Percentiles rank a stretch among this genome's conserved stretches.
These are phyloP conservation scores for Metschnikowia henanensis DNA, from an alignment of 805 yeast genomes.

Conservation along the genomic window DNA sequence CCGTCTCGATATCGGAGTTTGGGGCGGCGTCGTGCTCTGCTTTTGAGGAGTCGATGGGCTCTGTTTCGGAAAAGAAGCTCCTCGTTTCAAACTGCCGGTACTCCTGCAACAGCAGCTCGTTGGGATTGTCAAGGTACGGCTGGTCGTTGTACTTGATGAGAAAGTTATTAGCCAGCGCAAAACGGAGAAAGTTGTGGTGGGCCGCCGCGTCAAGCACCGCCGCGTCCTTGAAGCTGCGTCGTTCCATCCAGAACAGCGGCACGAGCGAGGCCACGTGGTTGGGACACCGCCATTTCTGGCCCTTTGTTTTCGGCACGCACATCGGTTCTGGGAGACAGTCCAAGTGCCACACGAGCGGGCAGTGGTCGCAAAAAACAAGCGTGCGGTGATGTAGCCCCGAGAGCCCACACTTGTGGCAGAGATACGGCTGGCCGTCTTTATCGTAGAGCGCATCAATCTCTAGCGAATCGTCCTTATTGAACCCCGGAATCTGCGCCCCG, in stretches of 20 bases:
- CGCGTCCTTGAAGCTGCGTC: slow-evolving; percentile 52
- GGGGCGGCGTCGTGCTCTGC: slow-evolving; percentile 35
- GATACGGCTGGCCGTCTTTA: slow-evolving; percentile 62
- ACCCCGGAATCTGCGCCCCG: slow-evolving; percentile 36
- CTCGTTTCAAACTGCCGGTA: slow-evolving; percentile 29
- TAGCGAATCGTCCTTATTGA: slow-evolving; percentile 46
- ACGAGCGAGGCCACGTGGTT: slow-evolving; percentile 63
- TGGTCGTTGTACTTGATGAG: slow-evolving; percentile 36
- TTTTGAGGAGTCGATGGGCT: slow-evolving; percentile 6
- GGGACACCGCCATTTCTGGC: slow-evolving; percentile 90
- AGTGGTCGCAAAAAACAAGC: slow-evolving; percentile 78
- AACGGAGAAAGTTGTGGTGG: slow-evolving; percentile 32
- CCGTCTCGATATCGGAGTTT: slow-evolving; percentile 21
- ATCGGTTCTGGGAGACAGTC: slow-evolving; percentile 84
- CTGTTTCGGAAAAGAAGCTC: slow-evolving; percentile 21
- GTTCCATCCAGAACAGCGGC: slow-evolving; percentile 35
- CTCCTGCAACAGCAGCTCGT: slow-evolving; percentile 27
- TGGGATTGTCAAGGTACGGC: slow-evolving; percentile 24
- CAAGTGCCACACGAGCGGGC: slow-evolving; percentile 82
- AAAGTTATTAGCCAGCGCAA: slow-evolving; percentile 30
- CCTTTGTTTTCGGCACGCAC: slow-evolving; percentile 68
- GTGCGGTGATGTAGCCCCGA: slow-evolving; percentile 59
- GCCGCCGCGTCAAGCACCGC: slow-evolving; percentile 52
- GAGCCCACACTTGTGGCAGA: slow-evolving; percentile 75
- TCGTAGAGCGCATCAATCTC: slow-evolving; percentile 69